These are phyloP conservation scores for Erodium maritimum DNA, from an alignment of 345 rosid genomes.

Conservation along the genomic window DNA sequence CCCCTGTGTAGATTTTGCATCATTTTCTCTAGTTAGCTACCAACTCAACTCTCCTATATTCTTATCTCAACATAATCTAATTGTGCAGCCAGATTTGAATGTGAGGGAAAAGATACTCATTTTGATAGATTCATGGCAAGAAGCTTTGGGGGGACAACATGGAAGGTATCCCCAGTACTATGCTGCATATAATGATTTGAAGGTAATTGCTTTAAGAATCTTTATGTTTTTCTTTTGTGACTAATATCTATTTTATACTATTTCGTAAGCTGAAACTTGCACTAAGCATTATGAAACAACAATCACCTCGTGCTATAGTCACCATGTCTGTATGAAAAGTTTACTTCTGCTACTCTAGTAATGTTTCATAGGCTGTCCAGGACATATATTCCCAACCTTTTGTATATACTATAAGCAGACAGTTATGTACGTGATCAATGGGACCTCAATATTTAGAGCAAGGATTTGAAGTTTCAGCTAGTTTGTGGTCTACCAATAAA, in stretches of 20 bases:
- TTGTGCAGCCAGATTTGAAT: constrained; percentile 77
- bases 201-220: constrained; percentile 30
- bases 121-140: constrained; percentile 58
- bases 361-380: no score
- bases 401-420: no score
- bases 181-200: constrained; percentile 79
- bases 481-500: background rate
- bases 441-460: no score
- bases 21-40: background rate
- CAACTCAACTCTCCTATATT: constrained; percentile 1
- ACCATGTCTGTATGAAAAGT: no score
- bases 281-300: no score
- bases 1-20: constrained; percentile 7
- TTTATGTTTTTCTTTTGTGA: background rate
- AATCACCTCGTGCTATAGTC: no score
- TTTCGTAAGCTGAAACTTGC: background rate
- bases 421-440: no score
- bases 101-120: constrained; percentile 88
- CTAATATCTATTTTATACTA: background rate
- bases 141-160: constrained; percentile 69
- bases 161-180: constrained; percentile 84
- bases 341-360: no score
- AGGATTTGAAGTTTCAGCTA: background rate
- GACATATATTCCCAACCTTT: no score
- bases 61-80: constrained; percentile 5